Percentiles rank a stretch among this genome's conserved stretches.
Evolutionary conservation across 225 moss, liverwort and hornwort species (phyloP).

Genomic region (Bryoerythrophyllum caledonicum): DNA sequence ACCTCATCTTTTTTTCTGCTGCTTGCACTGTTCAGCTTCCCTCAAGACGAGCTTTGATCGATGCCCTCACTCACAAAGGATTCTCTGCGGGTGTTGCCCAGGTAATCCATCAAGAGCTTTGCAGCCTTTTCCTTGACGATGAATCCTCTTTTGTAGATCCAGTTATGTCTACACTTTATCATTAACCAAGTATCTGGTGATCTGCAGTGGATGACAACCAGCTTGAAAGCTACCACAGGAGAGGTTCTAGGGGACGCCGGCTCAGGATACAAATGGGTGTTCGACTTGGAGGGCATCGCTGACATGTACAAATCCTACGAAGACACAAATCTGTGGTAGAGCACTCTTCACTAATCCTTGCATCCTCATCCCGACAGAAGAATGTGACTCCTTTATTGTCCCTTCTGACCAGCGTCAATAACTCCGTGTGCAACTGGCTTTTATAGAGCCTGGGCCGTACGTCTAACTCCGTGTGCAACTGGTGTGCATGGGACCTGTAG

Average conservation of each 20-base stretch:
- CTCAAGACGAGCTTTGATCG: constrained; percentile 69
- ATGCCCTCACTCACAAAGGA: constrained; percentile 68
- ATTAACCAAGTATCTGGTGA: constrained; percentile 10
- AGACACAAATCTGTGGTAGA: constrained; percentile 86
- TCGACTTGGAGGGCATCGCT: constrained; percentile 79
- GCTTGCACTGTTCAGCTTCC: constrained; percentile 57
- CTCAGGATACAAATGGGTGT: constrained; percentile 74
- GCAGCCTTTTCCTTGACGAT: constrained; percentile 12
- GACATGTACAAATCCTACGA: constrained; percentile 91
- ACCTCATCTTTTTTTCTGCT: constrained; percentile 3
- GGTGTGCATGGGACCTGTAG: constrained; percentile 37
- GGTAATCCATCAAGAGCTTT: constrained; percentile 35
- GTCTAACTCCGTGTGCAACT: background rate
- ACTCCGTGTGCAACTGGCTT: too few relatives aligned
- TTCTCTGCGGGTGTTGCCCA: constrained; percentile 84
- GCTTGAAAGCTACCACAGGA: constrained; percentile 49
- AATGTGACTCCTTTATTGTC: background rate
- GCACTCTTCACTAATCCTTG: background rate
- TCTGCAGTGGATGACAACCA: constrained; percentile 95
- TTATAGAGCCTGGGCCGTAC: too few relatives aligned
- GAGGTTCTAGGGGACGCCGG: constrained; percentile 9
- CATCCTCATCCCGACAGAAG: background rate
- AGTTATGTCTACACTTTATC: background rate
- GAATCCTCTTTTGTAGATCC: background rate
- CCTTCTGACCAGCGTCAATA: background rate